These are phyloP conservation scores for Phytophthora pluvialis DNA, from an alignment of 352 stramenopile genomes.

Conservation along the genomic window DNA sequence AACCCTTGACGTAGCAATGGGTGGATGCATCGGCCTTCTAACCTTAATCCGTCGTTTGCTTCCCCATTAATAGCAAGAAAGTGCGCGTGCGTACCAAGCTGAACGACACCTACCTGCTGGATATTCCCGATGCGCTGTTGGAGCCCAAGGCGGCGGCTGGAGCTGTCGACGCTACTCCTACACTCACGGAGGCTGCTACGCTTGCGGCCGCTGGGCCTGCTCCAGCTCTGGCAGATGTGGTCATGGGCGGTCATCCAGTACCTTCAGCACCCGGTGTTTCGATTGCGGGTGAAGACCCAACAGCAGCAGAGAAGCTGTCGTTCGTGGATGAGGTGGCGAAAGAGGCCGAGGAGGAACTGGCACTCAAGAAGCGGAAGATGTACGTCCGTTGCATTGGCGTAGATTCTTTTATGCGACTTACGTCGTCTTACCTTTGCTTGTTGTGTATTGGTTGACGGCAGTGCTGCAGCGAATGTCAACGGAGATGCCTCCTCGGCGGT, in stretches of 20 bases:
- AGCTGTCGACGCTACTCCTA: constrained; percentile 9
- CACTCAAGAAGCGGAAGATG: constrained; percentile 56
- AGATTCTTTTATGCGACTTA: neutral
- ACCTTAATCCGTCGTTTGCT: constrained; percentile 4
- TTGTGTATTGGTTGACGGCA: constrained; percentile 11
- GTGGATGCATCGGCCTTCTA: constrained; percentile 7
- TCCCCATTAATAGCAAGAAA: constrained; percentile 60
- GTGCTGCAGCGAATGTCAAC: constrained; percentile 32
- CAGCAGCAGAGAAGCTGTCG: constrained; percentile 29
- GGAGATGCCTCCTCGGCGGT: constrained; percentile 43
- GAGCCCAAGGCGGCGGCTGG: constrained; percentile 32
- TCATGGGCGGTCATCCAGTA: constrained; percentile 28
- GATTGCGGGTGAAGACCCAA: constrained; percentile 14
- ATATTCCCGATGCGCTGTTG: constrained; percentile 64
- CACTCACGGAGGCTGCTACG: constrained; percentile 8
- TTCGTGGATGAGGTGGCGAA: constrained; percentile 67
- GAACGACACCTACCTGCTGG: constrained; percentile 54
- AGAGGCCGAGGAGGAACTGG: constrained; percentile 52
- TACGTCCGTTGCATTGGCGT: constrained; percentile 30
- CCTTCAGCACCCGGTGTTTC: constrained; percentile 26
- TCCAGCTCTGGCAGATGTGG: constrained; percentile 8
- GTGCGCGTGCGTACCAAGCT: constrained; percentile 74
- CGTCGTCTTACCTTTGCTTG: constrained; percentile 4
- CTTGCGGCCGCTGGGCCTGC: neutral
- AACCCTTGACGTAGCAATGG: neutral